A percentile compares a stretch with the other conserved stretches of the same genome.
These are phyloP conservation scores for Aspergillus coremiiformis DNA, from an alignment of 495 filamentous ascomycete genomes.

Conservation along the genomic window DNA sequence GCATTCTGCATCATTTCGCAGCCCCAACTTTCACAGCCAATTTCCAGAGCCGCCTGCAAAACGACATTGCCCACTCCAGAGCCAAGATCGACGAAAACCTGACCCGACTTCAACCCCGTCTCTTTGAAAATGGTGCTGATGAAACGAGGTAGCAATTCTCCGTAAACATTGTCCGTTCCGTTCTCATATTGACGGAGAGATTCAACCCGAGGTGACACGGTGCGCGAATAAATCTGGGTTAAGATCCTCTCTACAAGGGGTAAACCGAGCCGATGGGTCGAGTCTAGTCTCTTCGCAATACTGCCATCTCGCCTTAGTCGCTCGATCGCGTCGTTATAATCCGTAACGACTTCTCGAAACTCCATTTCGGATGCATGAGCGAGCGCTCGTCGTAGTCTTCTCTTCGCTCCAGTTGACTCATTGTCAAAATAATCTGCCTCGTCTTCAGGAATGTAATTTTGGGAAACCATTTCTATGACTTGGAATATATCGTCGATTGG, in stretches of 20 bases:
- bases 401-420: constrained; percentile 63
- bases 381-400: constrained; percentile 61
- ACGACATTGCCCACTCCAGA: constrained; percentile 95
- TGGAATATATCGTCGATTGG: constrained; percentile 77
- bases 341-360: constrained; percentile 60
- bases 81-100: constrained; percentile 89
- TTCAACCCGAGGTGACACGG: constrained; percentile 81
- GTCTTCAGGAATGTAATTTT: constrained; percentile 64
- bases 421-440: constrained; percentile 60
- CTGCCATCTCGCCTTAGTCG: constrained; percentile 54
- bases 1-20: constrained; percentile 92
- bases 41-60: constrained; percentile 86
- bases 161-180: constrained; percentile 87
- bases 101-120: constrained; percentile 64
- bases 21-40: constrained; percentile 91
- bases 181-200: constrained; percentile 74
- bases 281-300: constrained; percentile 60
- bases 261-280: constrained; percentile 55
- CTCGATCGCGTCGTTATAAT: constrained; percentile 66
- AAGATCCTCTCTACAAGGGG: constrained; percentile 74
- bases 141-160: constrained; percentile 82
- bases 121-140: constrained; percentile 72
- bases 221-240: constrained; percentile 82
- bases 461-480: constrained; percentile 64
- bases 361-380: constrained; percentile 55